phyloP scores from a whole-genome alignment of 1,139 yeast species.

The Geotrichum histeridarum region DNA sequence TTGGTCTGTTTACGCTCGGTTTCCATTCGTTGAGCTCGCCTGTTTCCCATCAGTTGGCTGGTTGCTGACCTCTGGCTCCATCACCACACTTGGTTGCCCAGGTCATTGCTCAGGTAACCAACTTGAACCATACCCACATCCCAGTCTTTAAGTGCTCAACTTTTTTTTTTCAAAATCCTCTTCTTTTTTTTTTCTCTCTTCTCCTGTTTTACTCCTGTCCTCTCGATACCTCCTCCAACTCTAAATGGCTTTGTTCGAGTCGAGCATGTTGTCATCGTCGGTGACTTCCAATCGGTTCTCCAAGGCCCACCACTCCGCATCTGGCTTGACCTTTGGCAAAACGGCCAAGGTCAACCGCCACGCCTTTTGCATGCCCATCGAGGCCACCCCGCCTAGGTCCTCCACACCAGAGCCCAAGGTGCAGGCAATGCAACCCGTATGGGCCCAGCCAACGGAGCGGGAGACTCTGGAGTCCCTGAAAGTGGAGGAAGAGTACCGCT shows the following conservation, averaged over 20 bases:
- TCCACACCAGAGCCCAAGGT: background rate
- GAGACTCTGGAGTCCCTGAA: slow-evolving; percentile 13
- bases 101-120: slow-evolving; percentile 11
- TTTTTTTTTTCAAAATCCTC: too few species aligned
- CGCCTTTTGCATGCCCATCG: slow-evolving; percentile 10
- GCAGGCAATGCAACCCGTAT: too few species aligned
- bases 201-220: background rate
- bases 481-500: slow-evolving; percentile 14
- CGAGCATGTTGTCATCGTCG: background rate
- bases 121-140: background rate
- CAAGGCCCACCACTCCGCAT: background rate
- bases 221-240: background rate
- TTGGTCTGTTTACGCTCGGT: too few species aligned
- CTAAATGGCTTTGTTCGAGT: background rate
- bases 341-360: background rate
- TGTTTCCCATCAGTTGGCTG: too few species aligned
- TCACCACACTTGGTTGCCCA: slow-evolving; percentile 8
- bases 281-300: background rate
- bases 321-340: too few species aligned
- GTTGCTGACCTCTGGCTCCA: too few species aligned
- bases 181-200: background rate
- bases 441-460: background rate
- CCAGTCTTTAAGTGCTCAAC: too few species aligned
- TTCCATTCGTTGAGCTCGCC: too few species aligned
- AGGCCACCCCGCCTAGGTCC: slow-evolving; percentile 1